Conservation (phyloP, 108 stramenopile species). For the Nitzschia palea region DNA sequence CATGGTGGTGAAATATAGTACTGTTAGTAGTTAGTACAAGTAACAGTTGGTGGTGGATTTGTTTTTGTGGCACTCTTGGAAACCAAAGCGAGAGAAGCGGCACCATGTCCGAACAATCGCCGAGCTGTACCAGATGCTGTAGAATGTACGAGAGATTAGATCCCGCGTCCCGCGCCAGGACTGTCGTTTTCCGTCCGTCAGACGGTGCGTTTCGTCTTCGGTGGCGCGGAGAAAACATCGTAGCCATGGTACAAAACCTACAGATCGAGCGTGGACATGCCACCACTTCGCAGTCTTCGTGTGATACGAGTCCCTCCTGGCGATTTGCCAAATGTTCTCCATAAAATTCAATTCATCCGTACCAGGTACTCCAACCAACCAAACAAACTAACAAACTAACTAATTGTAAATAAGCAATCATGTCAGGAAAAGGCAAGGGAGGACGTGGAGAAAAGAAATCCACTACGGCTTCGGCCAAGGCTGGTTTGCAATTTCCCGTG, state of each 20-base stretch:
- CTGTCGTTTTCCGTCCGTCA: not conserved
- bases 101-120: too few species aligned
- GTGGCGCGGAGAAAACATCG: not conserved
- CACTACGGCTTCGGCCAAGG: slow-evolving; percentile 85
- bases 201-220: not conserved
- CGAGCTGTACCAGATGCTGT: not conserved
- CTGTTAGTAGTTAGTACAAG: not conserved
- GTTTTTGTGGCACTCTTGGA: too few species aligned
- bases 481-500: slow-evolving; percentile 96
- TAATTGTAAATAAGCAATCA: not conserved
- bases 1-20: slow-evolving; percentile 31
- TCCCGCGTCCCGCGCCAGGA: not conserved
- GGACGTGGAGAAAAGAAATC: slow-evolving; percentile 88
- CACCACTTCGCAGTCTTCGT: not conserved
- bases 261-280: not conserved
- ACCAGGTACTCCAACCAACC: not conserved
- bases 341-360: not conserved
- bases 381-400: not conserved
- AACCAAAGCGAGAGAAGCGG: too few species aligned
- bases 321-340: not conserved
- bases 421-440: slow-evolving; percentile 54
- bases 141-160: slow-evolving; percentile 1
- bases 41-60: not conserved
- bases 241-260: not conserved
- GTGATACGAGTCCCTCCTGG: not conserved